Conservation (phyloP, 108 stramenopile genomes). For the Cyclostephanos invisitatus region DNA sequence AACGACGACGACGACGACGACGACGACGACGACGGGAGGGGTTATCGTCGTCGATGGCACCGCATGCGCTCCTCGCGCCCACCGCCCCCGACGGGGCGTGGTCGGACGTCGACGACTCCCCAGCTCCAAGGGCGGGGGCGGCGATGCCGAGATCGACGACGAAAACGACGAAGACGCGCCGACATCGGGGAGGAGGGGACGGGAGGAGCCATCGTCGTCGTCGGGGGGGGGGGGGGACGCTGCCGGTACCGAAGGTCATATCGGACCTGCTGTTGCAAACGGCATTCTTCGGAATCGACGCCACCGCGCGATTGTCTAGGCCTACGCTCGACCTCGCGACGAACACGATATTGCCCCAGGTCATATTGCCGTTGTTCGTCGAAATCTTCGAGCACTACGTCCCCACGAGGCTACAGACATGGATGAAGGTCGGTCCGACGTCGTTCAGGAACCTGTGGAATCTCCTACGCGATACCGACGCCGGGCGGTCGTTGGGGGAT, state of each 20-base stretch:
- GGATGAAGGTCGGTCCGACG: constrained; percentile 42
- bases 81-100: too few species aligned
- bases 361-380: constrained; percentile 26
- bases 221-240: neutral
- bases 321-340: constrained; percentile 31
- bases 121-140: too few species aligned
- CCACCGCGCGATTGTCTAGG: constrained; percentile 42
- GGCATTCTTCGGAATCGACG: constrained; percentile 41
- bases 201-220: neutral
- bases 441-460: constrained; percentile 26
- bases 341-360: constrained; percentile 33
- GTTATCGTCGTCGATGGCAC: neutral
- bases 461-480: constrained; percentile 36
- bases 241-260: constrained; percentile 25
- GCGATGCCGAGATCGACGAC: too few species aligned
- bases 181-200: neutral
- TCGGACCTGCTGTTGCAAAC: constrained; percentile 42
- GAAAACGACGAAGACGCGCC: neutral
- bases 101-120: too few species aligned
- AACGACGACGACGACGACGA: neutral
- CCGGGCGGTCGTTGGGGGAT: constrained; percentile 30
- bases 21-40: neutral
- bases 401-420: constrained; percentile 38
- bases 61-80: too few species aligned
- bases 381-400: constrained; percentile 40